A percentile compares a stretch with the other conserved stretches of the same genome.
phyloP scores from a whole-genome alignment of 768 basidiomycete species.

The Harrya chromipes region DNA sequence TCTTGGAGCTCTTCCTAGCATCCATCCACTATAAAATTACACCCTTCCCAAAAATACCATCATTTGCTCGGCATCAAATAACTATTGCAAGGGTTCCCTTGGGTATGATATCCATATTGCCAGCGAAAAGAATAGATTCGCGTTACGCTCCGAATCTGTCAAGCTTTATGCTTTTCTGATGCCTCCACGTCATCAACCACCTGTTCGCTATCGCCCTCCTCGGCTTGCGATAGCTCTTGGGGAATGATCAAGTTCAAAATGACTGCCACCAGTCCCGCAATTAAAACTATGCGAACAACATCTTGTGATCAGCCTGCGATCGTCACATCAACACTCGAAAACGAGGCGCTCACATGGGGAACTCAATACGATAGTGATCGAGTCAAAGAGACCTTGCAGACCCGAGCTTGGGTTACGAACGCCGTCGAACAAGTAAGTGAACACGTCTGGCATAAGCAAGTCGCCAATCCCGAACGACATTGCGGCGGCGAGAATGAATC shows the following conservation, averaged over 20 bases:
- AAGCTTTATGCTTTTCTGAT: slow-evolving; percentile 1
- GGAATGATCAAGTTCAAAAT: slow-evolving; percentile 59
- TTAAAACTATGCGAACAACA: slow-evolving; percentile 40
- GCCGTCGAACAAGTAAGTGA: slow-evolving; percentile 66
- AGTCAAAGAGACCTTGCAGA: slow-evolving; percentile 66
- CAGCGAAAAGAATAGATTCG: not conserved
- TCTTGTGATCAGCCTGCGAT: not conserved
- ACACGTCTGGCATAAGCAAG: slow-evolving; percentile 61
- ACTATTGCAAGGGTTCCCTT: too few relatives aligned
- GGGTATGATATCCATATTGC: too few relatives aligned
- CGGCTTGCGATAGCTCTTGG: slow-evolving; percentile 22
- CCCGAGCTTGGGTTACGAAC: slow-evolving; percentile 52
- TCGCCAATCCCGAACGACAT: slow-evolving; percentile 70
- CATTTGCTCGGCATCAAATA: too few relatives aligned
- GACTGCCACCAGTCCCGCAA: slow-evolving; percentile 55
- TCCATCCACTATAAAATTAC: too few relatives aligned
- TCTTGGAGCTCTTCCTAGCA: too few relatives aligned
- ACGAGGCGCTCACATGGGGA: slow-evolving; percentile 65
- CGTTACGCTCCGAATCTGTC: not conserved
- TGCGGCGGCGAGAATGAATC: slow-evolving; percentile 69
- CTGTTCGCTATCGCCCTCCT: slow-evolving; percentile 19
- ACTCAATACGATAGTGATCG: slow-evolving; percentile 75
- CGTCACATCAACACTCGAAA: not conserved
- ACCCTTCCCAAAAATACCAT: too few relatives aligned
- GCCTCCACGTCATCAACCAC: slow-evolving; percentile 26